Conservation (phyloP, 2,329 filamentous ascomycete genomes). For the Tolypocladium inflatum region DNA sequence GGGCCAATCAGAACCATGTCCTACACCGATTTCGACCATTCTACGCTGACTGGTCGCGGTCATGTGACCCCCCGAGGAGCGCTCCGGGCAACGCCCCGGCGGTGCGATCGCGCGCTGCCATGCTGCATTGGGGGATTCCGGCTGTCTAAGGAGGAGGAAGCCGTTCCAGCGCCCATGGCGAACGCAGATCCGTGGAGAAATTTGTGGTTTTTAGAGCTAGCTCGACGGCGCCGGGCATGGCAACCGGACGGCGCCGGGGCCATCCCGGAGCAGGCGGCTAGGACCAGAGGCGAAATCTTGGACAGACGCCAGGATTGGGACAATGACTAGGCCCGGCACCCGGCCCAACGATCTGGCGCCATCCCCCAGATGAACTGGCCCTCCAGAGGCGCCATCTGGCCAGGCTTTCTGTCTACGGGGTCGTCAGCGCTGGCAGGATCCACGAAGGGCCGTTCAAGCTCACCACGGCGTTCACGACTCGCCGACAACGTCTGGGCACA, state of each 20-base stretch:
- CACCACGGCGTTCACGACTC: background rate
- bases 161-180: background rate
- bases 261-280: background rate
- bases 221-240: background rate
- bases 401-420: background rate
- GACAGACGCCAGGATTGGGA: background rate
- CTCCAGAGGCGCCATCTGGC: background rate
- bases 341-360: background rate
- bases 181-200: background rate
- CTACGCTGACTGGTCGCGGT: conserved; percentile 4
- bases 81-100: background rate
- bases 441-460: background rate
- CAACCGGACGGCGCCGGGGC: background rate
- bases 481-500: background rate
- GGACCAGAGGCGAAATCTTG: background rate
- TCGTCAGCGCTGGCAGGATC: background rate
- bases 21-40: conserved; percentile 19
- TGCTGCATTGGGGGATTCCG: background rate
- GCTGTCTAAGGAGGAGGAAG: background rate
- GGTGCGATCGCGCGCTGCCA: background rate
- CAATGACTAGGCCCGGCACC: background rate
- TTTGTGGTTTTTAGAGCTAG: background rate
- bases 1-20: conserved; percentile 19
- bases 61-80: conserved; percentile 10
- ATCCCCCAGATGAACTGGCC: background rate